A percentile compares a stretch with the other conserved stretches of the same genome.
phyloP scores from a whole-genome alignment of 108 stramenopile species.

The Poteriospumella lacustris region DNA sequence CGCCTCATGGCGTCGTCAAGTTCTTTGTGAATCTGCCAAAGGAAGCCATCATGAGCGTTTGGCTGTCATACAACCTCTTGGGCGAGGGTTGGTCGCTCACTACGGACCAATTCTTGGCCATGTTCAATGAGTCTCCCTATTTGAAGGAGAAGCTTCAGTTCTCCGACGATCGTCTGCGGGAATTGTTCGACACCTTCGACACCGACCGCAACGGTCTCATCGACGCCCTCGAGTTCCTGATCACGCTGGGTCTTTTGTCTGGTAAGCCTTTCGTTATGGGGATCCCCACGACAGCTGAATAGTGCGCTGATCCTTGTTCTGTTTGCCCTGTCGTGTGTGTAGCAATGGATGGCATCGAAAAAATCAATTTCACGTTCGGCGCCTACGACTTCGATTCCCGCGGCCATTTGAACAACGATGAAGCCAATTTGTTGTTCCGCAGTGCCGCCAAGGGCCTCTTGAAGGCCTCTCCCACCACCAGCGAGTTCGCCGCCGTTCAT shows the following conservation, averaged over 20 bases:
- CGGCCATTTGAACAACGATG: background rate
- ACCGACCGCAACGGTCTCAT: constrained; percentile 17
- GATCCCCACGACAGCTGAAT: background rate
- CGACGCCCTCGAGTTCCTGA: constrained; percentile 18
- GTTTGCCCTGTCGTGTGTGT: too few species aligned
- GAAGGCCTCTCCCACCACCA: background rate
- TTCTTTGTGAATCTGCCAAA: constrained; percentile 1
- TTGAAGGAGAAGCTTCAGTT: background rate
- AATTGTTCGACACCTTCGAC: constrained; percentile 20
- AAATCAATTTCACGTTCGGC: background rate
- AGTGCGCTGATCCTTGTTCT: background rate
- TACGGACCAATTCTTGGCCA: background rate
- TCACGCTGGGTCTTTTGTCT: constrained; percentile 18
- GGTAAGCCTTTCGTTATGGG: background rate
- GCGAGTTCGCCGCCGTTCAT: background rate
- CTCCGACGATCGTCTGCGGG: background rate
- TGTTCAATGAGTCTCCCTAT: background rate
- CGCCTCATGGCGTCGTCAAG: background rate
- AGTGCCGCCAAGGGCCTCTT: background rate
- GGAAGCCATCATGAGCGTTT: constrained; percentile 22
- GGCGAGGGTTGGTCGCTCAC: constrained; percentile 26
- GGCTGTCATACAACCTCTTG: constrained; percentile 15
- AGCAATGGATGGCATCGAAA: constrained; percentile 24
- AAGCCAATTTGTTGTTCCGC: background rate
- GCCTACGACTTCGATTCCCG: constrained; percentile 6